Evolutionary conservation across 345 rosid species (phyloP), one percentile per base, ranked within the genome.

Genomic region (Garcia nutans): DNA sequence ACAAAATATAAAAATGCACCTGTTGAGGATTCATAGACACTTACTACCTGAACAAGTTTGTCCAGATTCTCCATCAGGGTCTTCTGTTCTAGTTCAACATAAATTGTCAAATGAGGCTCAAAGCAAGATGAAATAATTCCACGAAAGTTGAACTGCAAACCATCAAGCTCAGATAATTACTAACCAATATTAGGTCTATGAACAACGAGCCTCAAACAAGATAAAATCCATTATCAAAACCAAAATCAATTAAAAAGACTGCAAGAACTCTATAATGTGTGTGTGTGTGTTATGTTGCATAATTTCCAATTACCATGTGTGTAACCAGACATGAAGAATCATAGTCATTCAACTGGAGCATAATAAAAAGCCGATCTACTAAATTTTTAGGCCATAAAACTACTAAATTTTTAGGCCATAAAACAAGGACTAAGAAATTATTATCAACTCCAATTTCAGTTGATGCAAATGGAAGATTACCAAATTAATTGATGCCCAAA

Each of bases 61-160:
- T 96, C 99, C 50, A 96, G 89, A 83, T 86, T 86, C 83, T 96
- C 99, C 98, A 96, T 92, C 66, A 96, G 88, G 15, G 99, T 96
- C 86, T 89, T 96, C 87, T 96, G 98, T 86, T 96, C 99, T 83
- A 96, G 78, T 81, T 96, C 99, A 58, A 87, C 86, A 82, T 96
- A 96, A 74, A 90, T 85, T 52, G 81, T 89, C 84, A 96, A 81
- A 86, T 96, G 92, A 76, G 98, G 99, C 83, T 96, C 99, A 73
- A 93, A 96, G 88, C 98, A 96, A 61, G 98, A 91, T 59, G 99
- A 96, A 76, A 96, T 87, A 74, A 96, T 96, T 82, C 99, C 98
- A 45, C 89, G 96, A 86, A 96, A 96, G 86, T 96, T 96, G 81
- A 96, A 96, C 99, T 96, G 97, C 83, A 70, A 81, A 83, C 60